Base-by-base conservation (phyloP, 768 basidiomycete genomes). In the Rhizopogon vinicolor region DNA sequence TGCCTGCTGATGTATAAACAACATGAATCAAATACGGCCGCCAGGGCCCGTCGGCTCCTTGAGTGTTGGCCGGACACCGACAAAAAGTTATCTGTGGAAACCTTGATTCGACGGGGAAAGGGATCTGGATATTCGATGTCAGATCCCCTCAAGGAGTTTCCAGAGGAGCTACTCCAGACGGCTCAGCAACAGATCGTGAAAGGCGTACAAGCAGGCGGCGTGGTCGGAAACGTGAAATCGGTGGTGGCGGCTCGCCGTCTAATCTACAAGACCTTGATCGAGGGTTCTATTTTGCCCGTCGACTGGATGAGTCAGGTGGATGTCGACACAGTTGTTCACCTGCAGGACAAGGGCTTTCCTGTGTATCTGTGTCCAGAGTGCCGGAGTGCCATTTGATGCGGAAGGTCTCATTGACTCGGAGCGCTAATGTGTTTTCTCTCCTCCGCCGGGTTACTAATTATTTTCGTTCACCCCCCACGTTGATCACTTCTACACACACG, bases 181-280 rank as follows among this genome's bases (percentile, higher is more conserved):
- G 84, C 84, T 0, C 63, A 73, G 28, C 84, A 83, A 60, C 84
- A 77, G 0, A 81, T 86, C 41, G 67, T 83, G 7, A 74, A 78
- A 19, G 84, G 84, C 0, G 68, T 58, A 0, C 62, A 65, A 3
- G 59, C 44, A 0, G 78, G 78, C 0, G 80, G 82, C 1, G 59
- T 84, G 0, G 72, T 75, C 1, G 84, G 84, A 1, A 86, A 85
- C 57, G 64, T 82, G 0, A 57, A 66, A 1, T 62, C 74, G 22
- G 83, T 86, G 3, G 64, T 74, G 7, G 61, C 66, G 0, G 82
- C 84, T 1, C 70, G 84, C 44, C 65, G 70, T 33, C 55, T 82
- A n/a, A 77, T 85, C 19, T 77, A 77, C 58, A 60, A 53, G 1
- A 63, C 65, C 1, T 59, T 82, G n/a, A 59, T 52, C 7, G 66